phyloP scores from a whole-genome alignment of 2,329 filamentous ascomycete species.

The Sclerotinia trifoliorum region DNA sequence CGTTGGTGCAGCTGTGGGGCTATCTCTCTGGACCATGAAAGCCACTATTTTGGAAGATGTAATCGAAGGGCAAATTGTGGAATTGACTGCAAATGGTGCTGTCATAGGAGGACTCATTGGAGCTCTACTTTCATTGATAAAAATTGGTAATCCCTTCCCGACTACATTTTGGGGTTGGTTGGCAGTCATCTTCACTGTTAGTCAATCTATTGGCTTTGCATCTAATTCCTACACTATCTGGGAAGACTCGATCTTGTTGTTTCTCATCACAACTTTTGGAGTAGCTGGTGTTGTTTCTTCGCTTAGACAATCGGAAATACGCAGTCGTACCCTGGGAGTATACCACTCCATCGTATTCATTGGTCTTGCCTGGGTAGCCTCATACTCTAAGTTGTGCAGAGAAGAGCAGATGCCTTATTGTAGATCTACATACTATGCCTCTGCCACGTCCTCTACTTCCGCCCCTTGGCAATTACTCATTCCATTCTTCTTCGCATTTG shows the following conservation, averaged over 20 bases:
- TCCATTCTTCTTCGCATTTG: conserved; percentile 69
- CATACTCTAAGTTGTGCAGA: conserved; percentile 86
- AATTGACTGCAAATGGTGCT: conserved; percentile 32
- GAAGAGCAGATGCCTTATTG: conserved; percentile 99
- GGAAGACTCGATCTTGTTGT: conserved; percentile 93
- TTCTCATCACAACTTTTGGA: conserved; percentile 88
- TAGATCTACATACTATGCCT: conserved; percentile 92
- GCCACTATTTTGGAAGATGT: conserved; percentile 8
- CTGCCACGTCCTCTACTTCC: conserved; percentile 86
- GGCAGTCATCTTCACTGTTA: conserved; percentile 74
- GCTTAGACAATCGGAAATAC: conserved; percentile 64
- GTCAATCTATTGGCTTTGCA: conserved; percentile 89
- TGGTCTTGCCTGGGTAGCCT: conserved; percentile 73
- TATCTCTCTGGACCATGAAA: conserved; percentile 30
- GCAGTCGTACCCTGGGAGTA: conserved; percentile 71
- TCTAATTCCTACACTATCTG: conserved; percentile 99
- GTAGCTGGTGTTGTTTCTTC: conserved; percentile 72
- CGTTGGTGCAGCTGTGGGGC: conserved; percentile 31
- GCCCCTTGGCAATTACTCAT: conserved; percentile 85
- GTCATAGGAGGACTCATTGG: conserved; percentile 39
- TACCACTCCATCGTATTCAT: conserved; percentile 86
- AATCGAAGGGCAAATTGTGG: conserved; percentile 26
- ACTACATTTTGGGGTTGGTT: conserved; percentile 87
- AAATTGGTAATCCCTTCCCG: conserved; percentile 58
- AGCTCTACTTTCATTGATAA: conserved; percentile 42